These are phyloP conservation scores for Nannochloris sp. DNA, from an alignment of 139 green algal species.

Conservation along the genomic window DNA sequence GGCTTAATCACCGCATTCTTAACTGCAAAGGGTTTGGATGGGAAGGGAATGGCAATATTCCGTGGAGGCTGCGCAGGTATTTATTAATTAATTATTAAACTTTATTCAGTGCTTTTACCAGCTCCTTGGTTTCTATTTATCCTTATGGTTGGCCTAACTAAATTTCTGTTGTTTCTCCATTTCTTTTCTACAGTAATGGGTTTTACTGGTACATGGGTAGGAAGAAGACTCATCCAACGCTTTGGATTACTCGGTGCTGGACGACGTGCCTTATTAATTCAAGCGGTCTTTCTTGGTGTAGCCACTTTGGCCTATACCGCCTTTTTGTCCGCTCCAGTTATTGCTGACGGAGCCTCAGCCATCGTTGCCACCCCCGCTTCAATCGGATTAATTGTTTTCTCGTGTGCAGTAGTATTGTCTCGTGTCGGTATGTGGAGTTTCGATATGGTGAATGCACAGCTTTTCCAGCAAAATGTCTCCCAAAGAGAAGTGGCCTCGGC, in stretches of 20 bases:
- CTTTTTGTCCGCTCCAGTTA: neutral
- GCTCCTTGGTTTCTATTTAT: neutral
- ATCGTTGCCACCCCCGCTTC: constrained; percentile 11
- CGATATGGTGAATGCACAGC: constrained; percentile 43
- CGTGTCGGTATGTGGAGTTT: constrained; percentile 41
- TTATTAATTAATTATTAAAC: neutral
- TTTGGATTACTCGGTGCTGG: constrained; percentile 32
- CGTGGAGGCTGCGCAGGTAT: constrained; percentile 20
- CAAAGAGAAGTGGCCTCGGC: constrained; percentile 25
- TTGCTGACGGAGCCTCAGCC: neutral
- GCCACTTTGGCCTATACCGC: constrained; percentile 2
- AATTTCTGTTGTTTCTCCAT: too few species aligned
- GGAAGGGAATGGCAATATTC: constrained; percentile 27
- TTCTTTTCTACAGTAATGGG: constrained; percentile 25
- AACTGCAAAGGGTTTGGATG: constrained; percentile 21
- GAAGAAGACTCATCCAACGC: constrained; percentile 18
- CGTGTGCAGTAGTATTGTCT: constrained; percentile 31
- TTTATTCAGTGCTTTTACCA: neutral
- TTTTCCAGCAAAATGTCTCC: constrained; percentile 38
- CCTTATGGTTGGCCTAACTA: too few species aligned
- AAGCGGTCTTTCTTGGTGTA: constrained; percentile 17
- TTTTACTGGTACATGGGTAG: constrained; percentile 36
- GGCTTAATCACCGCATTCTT: constrained; percentile 42
- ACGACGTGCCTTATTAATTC: constrained; percentile 15
- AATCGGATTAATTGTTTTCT: constrained; percentile 30